Base-by-base conservation (phyloP, 73 alveolate species). In the Paramecium sexaurelia region DNA sequence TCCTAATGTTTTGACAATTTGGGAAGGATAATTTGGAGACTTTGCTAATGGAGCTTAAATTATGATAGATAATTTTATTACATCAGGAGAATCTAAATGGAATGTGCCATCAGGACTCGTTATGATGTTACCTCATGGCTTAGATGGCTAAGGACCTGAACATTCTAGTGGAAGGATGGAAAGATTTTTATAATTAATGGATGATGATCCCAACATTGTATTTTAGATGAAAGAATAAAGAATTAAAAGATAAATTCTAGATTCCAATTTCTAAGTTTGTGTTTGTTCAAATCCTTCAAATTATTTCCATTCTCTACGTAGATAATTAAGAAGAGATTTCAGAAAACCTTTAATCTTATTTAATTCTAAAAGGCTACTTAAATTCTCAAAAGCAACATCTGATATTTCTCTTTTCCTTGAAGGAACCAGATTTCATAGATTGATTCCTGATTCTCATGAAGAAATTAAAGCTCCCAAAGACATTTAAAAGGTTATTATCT, bases 1-100 rank as follows among this genome's bases (percentile, higher is more conserved):
- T 91, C 99, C 99, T 20, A 95, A 96, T 91, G 93, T 94, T 32
- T 91, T 96, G 67, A 87, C 97, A 9, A 51, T 96, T 40, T 96
- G 99, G 99, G 99, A 96, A 90, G 99, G 97, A 29, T 87, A 96
- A 86, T 96, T 96, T 78, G 99, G 99, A 15, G 99, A 96, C 41
- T 96, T 96, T 86, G 96, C 97, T 7, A 96, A 96, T 82, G 98
- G 97, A 13, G 97, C 97, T 35, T 94, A 96, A 92, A 94, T 94
- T 32, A 95, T 95, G n/a, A 93, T 96, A 20, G 99, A 96, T 88
- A 85, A 89, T 55, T 85, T 95, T 40, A 86, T 96, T 57, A 87
- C 94, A 19, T 55, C 97, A 55, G 99, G 98, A 29, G 99, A 96
- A 85, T 94, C 98, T 24, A 96, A 96, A 55, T 96, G 99, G 99